Base-by-base conservation (phyloP, 148 eudicot genomes). In the Fagopyrum tataricum region DNA sequence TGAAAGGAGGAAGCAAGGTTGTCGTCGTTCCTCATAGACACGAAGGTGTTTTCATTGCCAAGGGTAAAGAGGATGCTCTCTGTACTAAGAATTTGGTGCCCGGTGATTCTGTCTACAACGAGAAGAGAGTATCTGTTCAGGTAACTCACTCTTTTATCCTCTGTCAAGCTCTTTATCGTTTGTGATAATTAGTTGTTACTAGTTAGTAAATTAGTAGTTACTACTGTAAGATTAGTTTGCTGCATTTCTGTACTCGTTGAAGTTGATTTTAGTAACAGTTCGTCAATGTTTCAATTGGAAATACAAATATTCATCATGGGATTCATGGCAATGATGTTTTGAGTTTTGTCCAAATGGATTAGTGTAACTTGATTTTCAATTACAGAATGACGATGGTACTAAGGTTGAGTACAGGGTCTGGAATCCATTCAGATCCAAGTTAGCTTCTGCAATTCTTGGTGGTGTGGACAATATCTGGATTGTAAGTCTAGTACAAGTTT, bases 31-130 rank as follows among this genome's bases (percentile, higher is more conserved):
- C 87, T 4, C 98, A 94, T 44, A 89, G 97, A 70, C 98, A 95
- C 18, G 84, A 82, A 48, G 98, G 97, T 5, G 91, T 95, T 18
- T 95, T 95, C 51, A 81, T 95, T 79, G 93, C 93, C 1, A 91
- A 88, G 87, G 97, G 96, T 2, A 94, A 94, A 74, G 97, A 94
- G 47, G 97, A 94, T 85, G 98, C 96, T 4, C 90, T 95, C 78
- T 88, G 88, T 26, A 91, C 98, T 0, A 91, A 85, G 85, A 95
- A 95, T 67, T 53, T 94, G 96, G 97, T 91, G 14, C 90, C 98
- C 75, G 98, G 98, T 4, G 98, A 88, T 73, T 86, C 98, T 47
- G 98, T 94, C 44, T 94, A 94, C 67, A 91, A 87, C 66, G 98
- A 91, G 85, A 94, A 94, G 84, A 82, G 98, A 49, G 75, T 91